Conservation (phyloP, 345 rosid genomes). For the Citrus australasica region DNA sequence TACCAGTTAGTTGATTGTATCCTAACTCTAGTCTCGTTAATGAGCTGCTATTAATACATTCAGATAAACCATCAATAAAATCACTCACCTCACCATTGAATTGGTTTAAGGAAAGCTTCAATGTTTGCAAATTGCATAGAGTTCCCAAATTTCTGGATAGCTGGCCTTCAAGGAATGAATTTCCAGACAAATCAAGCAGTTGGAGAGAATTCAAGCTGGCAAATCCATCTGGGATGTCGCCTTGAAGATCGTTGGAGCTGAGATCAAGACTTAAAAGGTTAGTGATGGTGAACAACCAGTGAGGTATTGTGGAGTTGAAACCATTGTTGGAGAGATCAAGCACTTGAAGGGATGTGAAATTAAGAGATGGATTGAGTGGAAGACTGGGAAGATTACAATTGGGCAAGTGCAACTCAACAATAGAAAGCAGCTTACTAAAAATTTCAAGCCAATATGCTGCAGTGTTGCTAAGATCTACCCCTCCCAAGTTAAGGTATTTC, state of each 20-base stretch:
- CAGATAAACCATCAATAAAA: slow-evolving; percentile 16
- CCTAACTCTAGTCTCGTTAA: slow-evolving; percentile 13
- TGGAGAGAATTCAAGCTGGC: slow-evolving; percentile 5
- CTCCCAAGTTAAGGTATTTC: slow-evolving; percentile 22
- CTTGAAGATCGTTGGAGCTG: slow-evolving; percentile 7
- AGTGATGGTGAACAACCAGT: slow-evolving; percentile 22
- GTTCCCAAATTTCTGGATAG: slow-evolving; percentile 2
- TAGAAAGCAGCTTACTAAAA: slow-evolving; percentile 23
- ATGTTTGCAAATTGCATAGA: not conserved
- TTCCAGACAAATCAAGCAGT: slow-evolving; percentile 8
- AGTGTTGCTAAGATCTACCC: slow-evolving; percentile 11
- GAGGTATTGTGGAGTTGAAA: slow-evolving; percentile 22
- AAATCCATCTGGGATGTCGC: slow-evolving; percentile 6
- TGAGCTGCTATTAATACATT: slow-evolving; percentile 6
- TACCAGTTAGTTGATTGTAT: slow-evolving; percentile 19
- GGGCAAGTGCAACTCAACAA: slow-evolving; percentile 21
- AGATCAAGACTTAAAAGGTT: not conserved
- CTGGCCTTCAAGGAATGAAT: not conserved
- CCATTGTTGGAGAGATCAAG: slow-evolving; percentile 30
- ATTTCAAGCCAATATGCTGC: slow-evolving; percentile 19
- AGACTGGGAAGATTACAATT: slow-evolving; percentile 17
- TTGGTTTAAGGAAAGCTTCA: slow-evolving; percentile 20
- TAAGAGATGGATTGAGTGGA: slow-evolving; percentile 12
- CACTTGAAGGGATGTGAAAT: slow-evolving; percentile 18
- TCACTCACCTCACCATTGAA: slow-evolving; percentile 17